These are phyloP conservation scores for Craterostigma plantagineum DNA, from an alignment of 257 asterid species.

Conservation along the genomic window DNA sequence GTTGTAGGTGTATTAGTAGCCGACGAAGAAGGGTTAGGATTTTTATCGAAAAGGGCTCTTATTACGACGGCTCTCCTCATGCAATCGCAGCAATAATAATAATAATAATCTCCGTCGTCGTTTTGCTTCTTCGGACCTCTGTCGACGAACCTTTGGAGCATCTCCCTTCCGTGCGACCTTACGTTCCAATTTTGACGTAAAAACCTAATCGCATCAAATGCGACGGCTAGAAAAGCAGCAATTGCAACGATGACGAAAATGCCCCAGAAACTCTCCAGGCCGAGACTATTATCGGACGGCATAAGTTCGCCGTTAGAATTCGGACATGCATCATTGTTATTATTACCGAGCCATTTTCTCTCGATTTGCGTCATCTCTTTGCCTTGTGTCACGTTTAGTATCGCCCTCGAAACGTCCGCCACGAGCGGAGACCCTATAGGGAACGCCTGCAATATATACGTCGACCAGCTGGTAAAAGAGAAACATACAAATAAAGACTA, in stretches of 20 bases:
- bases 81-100: no score
- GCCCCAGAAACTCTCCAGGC: slow-evolving; percentile 27
- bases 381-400: slow-evolving; percentile 19
- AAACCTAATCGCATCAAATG: slow-evolving; percentile 10
- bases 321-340: slow-evolving; percentile 10
- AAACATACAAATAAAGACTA: no score
- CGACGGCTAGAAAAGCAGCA: slow-evolving; percentile 14
- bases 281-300: slow-evolving; percentile 9
- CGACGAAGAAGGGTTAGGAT: no score
- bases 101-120: no score
- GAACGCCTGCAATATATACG: slow-evolving; percentile 19
- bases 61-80: no score
- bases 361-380: slow-evolving; percentile 14
- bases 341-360: slow-evolving; percentile 13
- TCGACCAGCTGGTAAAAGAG: no score
- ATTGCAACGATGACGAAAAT: slow-evolving; percentile 18
- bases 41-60: no score
- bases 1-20: no score
- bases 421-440: slow-evolving; percentile 30
- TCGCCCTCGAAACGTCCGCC: slow-evolving; percentile 26
- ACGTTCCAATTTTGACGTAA: slow-evolving; percentile 9
- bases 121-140: no score
- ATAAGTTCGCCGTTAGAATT: slow-evolving; percentile 6
- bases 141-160: no score
- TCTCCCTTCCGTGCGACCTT: no score